Conservation (phyloP, 495 filamentous ascomycete genomes). For the Lasiosphaeris hirsuta region DNA sequence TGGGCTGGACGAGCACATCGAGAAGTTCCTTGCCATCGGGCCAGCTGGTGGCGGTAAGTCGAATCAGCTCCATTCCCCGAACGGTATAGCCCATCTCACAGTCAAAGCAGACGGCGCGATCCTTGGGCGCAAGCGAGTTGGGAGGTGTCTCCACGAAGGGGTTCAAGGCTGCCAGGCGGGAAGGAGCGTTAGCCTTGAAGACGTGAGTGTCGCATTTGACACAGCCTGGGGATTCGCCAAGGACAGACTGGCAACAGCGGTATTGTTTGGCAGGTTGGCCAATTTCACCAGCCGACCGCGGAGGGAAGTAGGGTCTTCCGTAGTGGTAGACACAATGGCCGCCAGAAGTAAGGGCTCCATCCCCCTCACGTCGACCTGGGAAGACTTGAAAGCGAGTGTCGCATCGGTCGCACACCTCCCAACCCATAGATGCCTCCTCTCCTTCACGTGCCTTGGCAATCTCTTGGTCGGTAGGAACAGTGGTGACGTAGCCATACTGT, state of each 20-base stretch:
- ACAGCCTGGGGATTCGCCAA: conserved; percentile 73
- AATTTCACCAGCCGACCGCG: conserved; percentile 35
- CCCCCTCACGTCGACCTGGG: conserved; percentile 73
- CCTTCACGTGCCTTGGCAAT: conserved; percentile 57
- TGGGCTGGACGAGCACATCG: conserved; percentile 81
- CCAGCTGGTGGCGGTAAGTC: conserved; percentile 84
- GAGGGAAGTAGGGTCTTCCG: conserved; percentile 57
- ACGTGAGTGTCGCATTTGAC: conserved; percentile 68
- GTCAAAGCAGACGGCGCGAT: conserved; percentile 71
- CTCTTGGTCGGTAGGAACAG: conserved; percentile 52
- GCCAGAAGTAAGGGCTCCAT: conserved; percentile 74
- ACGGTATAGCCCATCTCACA: conserved; percentile 98
- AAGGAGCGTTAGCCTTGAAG: conserved; percentile 76
- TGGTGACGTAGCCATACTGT: conserved; percentile 70
- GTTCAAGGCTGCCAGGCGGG: conserved; percentile 70
- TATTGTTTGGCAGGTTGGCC: conserved; percentile 57
- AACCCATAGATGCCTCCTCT: conserved; percentile 63
- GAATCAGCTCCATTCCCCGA: conserved; percentile 79
- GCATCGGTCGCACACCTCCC: conserved; percentile 88
- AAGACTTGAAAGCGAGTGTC: conserved; percentile 85
- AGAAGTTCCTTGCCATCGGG: conserved; percentile 69
- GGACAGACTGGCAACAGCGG: conserved; percentile 70
- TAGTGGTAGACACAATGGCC: conserved; percentile 77
- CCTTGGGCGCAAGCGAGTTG: conserved; percentile 44
- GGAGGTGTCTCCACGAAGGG: conserved; percentile 76